phyloP scores from a whole-genome alignment of 805 yeast genomes.

The Naumovozyma baii region DNA sequence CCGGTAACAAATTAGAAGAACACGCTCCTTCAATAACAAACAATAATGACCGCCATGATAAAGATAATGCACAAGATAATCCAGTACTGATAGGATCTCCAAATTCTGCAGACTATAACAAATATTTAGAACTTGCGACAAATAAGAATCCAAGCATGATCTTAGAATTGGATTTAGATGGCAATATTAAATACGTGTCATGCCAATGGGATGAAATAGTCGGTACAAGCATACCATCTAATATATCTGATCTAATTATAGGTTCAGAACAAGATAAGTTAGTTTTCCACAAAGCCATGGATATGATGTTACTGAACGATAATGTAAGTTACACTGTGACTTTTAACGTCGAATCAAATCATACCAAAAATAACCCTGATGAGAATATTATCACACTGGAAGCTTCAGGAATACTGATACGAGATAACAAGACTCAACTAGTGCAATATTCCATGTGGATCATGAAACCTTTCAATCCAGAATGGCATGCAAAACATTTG shows the following conservation, averaged over 20 bases:
- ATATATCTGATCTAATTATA: conserved; percentile 52
- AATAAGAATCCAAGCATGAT: conserved; percentile 66
- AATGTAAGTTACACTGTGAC: conserved; percentile 62
- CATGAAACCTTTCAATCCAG: conserved; percentile 52
- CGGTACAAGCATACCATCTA: conserved; percentile 43
- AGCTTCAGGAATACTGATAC: conserved; percentile 87
- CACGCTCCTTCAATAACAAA: no score
- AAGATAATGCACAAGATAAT: neutral
- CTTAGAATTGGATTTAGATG: conserved; percentile 72
- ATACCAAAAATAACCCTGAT: conserved; percentile 22
- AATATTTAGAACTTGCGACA: conserved; percentile 55
- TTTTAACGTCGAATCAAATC: conserved; percentile 33
- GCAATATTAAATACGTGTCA: conserved; percentile 65
- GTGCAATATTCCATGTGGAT: conserved; percentile 92
- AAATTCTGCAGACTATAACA: conserved; percentile 29
- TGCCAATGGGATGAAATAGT: conserved; percentile 72
- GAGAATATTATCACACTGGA: conserved; percentile 66
- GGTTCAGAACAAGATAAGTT: conserved; percentile 55
- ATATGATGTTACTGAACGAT: conserved; percentile 63
- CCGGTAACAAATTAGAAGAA: no score
- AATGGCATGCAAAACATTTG: conserved; percentile 23
- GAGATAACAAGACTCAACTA: conserved; percentile 42
- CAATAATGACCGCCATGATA: no score
- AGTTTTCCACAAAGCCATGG: conserved; percentile 62
- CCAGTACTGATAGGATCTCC: conserved; percentile 5